Base-by-base conservation (phyloP, 2,329 filamentous ascomycete genomes). In the Colletotrichum sp. region DNA sequence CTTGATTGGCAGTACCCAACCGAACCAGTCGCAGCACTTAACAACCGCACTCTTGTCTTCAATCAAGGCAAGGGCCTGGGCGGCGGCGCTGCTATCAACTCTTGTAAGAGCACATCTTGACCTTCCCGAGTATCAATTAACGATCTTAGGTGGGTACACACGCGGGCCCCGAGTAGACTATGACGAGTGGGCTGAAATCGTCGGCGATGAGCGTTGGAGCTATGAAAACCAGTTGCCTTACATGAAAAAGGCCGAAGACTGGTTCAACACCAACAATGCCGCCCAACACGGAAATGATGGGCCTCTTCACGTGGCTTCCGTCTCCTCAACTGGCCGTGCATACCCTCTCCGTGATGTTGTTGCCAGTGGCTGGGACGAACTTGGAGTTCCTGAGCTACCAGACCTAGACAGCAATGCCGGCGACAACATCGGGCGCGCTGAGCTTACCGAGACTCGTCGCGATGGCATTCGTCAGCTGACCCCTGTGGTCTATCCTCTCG, bases 111-210 rank as follows among this genome's bases (percentile, higher is more conserved):
- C 25, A 9, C 10, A 12, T 16, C 6, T 18, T 34, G n/a, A 22
- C 2, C 32, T 15, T 30, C 6, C 8, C 4, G 15, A 62, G n/a
- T 18, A 10, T 28, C 16, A 34, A 62, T n/a, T 18, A 2, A 34
- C 18, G 12, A 28, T 62, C 9, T 30, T 18, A 71, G 85, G 84
- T 9, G 84, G 80, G 6, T 88, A 87, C 82, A 85, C 85, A 25
- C 86, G 88, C 28, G 88, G 87, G 3, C 82, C 84, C 27, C 80
- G 81, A 6, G 79, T 80, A 8, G 88, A 89, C 76, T 90, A 86
- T 76, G 83, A 89, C 25, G 81, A 84, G 62, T 90, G 88, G 89
- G 70, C 80, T 15, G 39, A 78, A 18, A 15, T 67, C 6, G 70
- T 73, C 10, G 70, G 70, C 32, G 69, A 76, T 28, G 56, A 83